Conservation (phyloP, 2,329 filamentous ascomycete genomes). For the Chaetothyriales sp. region DNA sequence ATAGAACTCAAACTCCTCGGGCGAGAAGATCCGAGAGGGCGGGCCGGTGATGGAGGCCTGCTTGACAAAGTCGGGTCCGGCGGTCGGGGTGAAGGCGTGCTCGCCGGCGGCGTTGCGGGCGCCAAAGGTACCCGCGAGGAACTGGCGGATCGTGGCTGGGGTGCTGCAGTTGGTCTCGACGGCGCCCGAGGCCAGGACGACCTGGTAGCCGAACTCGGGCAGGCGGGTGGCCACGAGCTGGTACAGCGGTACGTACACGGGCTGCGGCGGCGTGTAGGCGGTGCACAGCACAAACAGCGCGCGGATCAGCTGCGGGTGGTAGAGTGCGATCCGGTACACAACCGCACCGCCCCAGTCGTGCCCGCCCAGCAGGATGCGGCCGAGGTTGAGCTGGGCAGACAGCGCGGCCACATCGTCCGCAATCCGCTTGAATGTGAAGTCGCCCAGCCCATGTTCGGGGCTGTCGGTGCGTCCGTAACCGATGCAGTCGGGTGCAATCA, state of each 20-base stretch:
- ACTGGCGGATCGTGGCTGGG: constrained; percentile 48
- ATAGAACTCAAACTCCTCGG: constrained; percentile 65
- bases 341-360: constrained; percentile 83
- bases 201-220: constrained; percentile 68
- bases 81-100: constrained; percentile 40
- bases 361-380: constrained; percentile 62
- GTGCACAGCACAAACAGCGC: constrained; percentile 71
- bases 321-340: constrained; percentile 59
- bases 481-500: constrained; percentile 72
- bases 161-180: constrained; percentile 45
- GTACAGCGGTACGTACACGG: constrained; percentile 41
- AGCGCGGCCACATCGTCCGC: constrained; percentile 62
- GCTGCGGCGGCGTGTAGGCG: constrained; percentile 47
- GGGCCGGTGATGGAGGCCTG: constrained; percentile 43
- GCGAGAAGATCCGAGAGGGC: constrained; percentile 38
- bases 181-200: constrained; percentile 58
- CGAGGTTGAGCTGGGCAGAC: constrained; percentile 40
- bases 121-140: constrained; percentile 58
- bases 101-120: constrained; percentile 43
- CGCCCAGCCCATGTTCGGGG: constrained; percentile 39
- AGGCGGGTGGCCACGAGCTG: constrained; percentile 41
- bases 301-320: constrained; percentile 55
- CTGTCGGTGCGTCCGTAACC: constrained; percentile 61
- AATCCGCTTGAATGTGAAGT: constrained; percentile 58
- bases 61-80: constrained; percentile 50